Evolutionary conservation across 192 early-diverging fungal species (phyloP), one percentile per base, ranked within the genome.

Genomic region (Radiomyces spectabilis): DNA sequence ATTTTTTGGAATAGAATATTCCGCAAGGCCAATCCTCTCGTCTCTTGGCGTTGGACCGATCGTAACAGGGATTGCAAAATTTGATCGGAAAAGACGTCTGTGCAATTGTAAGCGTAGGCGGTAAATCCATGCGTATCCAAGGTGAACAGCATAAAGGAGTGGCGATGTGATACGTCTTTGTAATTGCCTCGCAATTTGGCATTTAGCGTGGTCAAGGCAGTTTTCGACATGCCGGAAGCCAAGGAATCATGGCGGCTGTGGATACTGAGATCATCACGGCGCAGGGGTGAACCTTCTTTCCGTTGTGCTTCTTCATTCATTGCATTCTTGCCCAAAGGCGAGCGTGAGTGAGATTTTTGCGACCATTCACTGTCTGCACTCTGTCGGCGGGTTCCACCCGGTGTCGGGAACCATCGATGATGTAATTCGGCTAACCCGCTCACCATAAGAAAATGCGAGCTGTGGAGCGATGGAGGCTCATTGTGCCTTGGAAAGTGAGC

Each of bases 1-100:
- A 82, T 79, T 40, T 82, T 82, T 55, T 82, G 80, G 41, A 77
- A 60, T 6, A 82, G 32, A 22, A 82, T 75, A 35, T 73, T 82
- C 46, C 75, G 65, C 1, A 82, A 54, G 0, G 74, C 40, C 34
- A 57, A 52, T 43, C 68, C 72, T 24, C 80, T 73, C 31, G 74
- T 53, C 48, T 72, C 69, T 48, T 82, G 74, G 50, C 71, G 69
- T 22, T 61, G 56, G 13, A 75, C 61, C 7, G 68, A 65, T 22
- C 57, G 66, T 46, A 67, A 59, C 8, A 75, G 52, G 0, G 57
- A 55, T 7, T 51, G 47, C 34, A 77, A 78, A 30, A 81, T 57
- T 38, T 76, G 73, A 0, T 78, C 77, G 4, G 63, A 51, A 33
- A 71, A 68, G 1, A 48, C 35, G 25, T 78, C 72, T 0, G 69